Evolutionary conservation across 2,329 filamentous ascomycete species (phyloP).

Genomic region (Daldinia eschscholtzii): DNA sequence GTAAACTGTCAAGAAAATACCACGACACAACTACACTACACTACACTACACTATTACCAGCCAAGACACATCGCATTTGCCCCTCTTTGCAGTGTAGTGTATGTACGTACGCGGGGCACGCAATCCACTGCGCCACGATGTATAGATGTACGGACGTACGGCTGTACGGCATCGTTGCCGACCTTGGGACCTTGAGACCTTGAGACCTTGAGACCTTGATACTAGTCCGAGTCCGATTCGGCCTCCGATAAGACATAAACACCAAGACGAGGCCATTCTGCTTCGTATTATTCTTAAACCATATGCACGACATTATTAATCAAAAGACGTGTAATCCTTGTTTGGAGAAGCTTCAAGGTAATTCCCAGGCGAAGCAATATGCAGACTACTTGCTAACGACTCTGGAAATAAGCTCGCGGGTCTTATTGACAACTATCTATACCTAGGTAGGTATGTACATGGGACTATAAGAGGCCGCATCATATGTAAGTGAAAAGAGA

Average conservation of each 20-base stretch:
- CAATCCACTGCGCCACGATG: conserved; percentile 10
- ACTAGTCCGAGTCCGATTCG: conserved; percentile 2
- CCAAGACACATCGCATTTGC: conserved; percentile 1
- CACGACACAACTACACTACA: not conserved
- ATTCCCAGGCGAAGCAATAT: not conserved
- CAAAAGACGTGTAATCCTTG: not conserved
- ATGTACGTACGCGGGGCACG: conserved; percentile 11
- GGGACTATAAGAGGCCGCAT: not conserved
- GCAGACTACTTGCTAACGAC: not conserved
- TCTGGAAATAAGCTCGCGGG: not conserved
- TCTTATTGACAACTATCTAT: too few species aligned
- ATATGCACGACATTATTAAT: conserved; percentile 14
- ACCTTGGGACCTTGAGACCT: not conserved
- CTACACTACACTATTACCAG: not conserved
- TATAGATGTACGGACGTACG: not conserved
- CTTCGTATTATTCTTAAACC: not conserved
- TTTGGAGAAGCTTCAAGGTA: not conserved
- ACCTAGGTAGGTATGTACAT: too few species aligned
- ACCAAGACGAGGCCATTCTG: not conserved
- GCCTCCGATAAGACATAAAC: not conserved
- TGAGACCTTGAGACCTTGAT: not conserved
- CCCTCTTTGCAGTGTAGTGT: not conserved
- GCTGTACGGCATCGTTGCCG: not conserved
- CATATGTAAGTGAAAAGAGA: not conserved
- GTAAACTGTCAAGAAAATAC: not conserved